phyloP scores from a whole-genome alignment of 495 filamentous ascomycete genomes.

The Talaromyces wortmannii region DNA sequence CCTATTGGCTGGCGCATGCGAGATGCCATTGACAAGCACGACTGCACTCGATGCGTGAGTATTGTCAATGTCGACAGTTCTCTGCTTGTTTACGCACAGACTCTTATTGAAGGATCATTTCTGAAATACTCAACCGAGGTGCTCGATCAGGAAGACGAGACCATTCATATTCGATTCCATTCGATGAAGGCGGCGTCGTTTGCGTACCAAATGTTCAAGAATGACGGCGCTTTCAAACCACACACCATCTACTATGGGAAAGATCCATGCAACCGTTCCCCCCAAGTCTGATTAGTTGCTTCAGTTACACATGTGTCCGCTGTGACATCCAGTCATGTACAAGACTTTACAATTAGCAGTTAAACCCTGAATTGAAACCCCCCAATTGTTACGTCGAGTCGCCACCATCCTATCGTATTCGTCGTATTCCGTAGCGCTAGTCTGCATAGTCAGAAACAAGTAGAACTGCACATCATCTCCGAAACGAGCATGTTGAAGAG shows the following conservation, averaged over 20 bases:
- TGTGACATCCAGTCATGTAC: too few species aligned
- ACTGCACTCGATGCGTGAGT: conserved; percentile 21
- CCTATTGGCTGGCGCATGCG: conserved; percentile 14
- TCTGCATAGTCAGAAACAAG: too few species aligned
- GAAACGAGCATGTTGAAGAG: too few species aligned
- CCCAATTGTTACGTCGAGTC: too few species aligned
- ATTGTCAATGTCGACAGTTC: conserved; percentile 1
- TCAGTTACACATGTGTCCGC: too few species aligned
- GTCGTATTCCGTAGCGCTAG: too few species aligned
- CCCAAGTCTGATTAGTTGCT: neutral
- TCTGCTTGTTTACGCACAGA: conserved; percentile 6
- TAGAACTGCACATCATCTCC: too few species aligned
- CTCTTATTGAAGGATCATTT: conserved; percentile 6
- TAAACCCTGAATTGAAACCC: too few species aligned
- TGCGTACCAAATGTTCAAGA: conserved; percentile 6
- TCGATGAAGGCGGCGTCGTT: conserved; percentile 19
- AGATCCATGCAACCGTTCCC: conserved; percentile 2
- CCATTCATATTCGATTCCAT: conserved; percentile 17
- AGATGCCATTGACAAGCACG: conserved; percentile 11
- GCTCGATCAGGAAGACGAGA: conserved; percentile 10
- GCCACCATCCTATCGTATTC: too few species aligned
- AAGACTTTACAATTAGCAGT: too few species aligned
- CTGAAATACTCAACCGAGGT: conserved; percentile 2
- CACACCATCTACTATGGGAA: neutral
- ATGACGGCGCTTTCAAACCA: neutral